Evolutionary conservation across 2,329 filamentous ascomycete species (phyloP), one percentile per base, ranked within the genome.

Genomic region (Ceratocystis cubensis): DNA sequence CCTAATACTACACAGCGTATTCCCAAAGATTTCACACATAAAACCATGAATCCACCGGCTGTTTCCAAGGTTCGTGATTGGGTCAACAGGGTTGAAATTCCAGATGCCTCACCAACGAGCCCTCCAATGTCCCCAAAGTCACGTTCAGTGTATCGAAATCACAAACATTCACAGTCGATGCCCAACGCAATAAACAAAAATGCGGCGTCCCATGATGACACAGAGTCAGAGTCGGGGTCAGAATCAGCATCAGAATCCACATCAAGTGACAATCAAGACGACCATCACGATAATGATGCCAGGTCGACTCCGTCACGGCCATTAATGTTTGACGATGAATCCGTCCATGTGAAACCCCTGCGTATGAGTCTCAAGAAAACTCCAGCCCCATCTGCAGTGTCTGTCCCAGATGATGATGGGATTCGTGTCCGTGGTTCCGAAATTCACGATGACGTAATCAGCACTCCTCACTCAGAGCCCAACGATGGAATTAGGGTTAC

Each of bases 21-120:
- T n/a, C 83, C 84, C 0, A 84, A 82, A 70, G 78, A 84, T 69
- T 86, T 86, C 69, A 72, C 84, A 15, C 76, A 80, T 67, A 77
- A 77, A 25, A 80, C 82, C 0, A 77, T 77, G 44, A 85, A 84
- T 70, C 82, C 83, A 2, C 75, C 81, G 0, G 77, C 84, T 3
- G 78, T 82, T 61, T 81, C 76, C 70, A 87, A 86, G 73, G 81
- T 87, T 69, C 80, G 82, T 69, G 81, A 84, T 61, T 87, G 84
- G 85, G 84, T 83, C 0, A 77, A 75, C 63, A 78, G 78, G 69
- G 80, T 85, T 6, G 81, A 85, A 69, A 70, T 78, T 1, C 78
- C 80, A 1, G 78, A 80, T 20, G 72, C 75, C 15, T 25, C 57
- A 22, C 22, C 59, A 5, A 37, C 20, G 2, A 33, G 45, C 7